These are phyloP conservation scores for Sugiyamaella valdiviana DNA, from an alignment of 805 yeast genomes.

Conservation along the genomic window DNA sequence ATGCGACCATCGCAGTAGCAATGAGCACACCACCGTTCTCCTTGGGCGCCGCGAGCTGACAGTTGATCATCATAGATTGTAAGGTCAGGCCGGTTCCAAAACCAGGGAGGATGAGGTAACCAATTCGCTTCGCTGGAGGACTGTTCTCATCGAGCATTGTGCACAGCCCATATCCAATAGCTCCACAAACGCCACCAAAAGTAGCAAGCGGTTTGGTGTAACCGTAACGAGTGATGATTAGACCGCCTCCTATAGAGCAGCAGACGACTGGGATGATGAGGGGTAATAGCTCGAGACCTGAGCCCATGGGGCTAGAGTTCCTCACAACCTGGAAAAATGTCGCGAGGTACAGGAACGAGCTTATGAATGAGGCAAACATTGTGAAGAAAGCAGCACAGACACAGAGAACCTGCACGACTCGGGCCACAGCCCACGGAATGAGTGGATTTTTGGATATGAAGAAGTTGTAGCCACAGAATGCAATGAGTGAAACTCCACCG, in stretches of 20 bases:
- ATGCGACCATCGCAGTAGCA: slow-evolving; percentile 42
- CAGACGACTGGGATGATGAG: slow-evolving; percentile 40
- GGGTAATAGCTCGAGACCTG: slow-evolving; percentile 40
- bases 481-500: slow-evolving; percentile 39
- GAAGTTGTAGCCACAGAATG: slow-evolving; percentile 33
- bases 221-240: slow-evolving; percentile 38
- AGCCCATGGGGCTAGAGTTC: slow-evolving; percentile 34
- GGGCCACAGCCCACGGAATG: slow-evolving; percentile 24
- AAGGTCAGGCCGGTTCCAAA: slow-evolving; percentile 40
- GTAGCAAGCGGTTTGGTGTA: slow-evolving; percentile 39
- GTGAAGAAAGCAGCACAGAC: slow-evolving; percentile 34
- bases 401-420: slow-evolving; percentile 17
- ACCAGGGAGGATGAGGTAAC: slow-evolving; percentile 43
- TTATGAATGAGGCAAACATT: slow-evolving; percentile 41
- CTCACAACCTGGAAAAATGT: slow-evolving; percentile 43
- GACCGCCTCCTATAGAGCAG: slow-evolving; percentile 40
- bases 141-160: slow-evolving; percentile 38
- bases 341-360: slow-evolving; percentile 43
- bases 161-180: slow-evolving; percentile 43
- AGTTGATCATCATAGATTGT: slow-evolving; percentile 40
- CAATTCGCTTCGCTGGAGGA: slow-evolving; percentile 34
- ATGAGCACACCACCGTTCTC: slow-evolving; percentile 44
- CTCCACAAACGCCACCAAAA: slow-evolving; percentile 32
- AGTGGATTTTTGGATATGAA: slow-evolving; percentile 35
- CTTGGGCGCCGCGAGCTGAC: slow-evolving; percentile 49